phyloP scores from a whole-genome alignment of 1,284 basidiomycete species.

The Mycosarcoma mackinlayi region DNA sequence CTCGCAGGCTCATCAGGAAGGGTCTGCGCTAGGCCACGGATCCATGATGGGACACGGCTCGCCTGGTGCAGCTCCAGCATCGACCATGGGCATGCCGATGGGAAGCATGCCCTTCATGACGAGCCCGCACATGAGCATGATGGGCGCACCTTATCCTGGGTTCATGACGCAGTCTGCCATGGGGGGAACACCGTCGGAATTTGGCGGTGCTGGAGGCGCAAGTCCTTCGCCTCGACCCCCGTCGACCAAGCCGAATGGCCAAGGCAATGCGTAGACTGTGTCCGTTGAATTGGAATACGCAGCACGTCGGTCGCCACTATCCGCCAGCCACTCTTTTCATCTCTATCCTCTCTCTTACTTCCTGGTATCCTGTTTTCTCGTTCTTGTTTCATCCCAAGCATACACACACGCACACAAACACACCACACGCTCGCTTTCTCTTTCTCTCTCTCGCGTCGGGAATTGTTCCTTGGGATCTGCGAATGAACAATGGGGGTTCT shows the following conservation, averaged over 20 bases:
- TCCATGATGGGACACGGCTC: slow-evolving; percentile 37
- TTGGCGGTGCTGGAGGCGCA: slow-evolving; percentile 14
- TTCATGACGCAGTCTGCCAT: slow-evolving; percentile 35
- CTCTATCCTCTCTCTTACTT: background rate
- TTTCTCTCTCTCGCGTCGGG: too few species aligned
- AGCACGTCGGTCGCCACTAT: background rate
- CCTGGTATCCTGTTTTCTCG: too few species aligned
- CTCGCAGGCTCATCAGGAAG: slow-evolving; percentile 42
- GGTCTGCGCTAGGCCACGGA: slow-evolving; percentile 34
- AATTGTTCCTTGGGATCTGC: too few species aligned
- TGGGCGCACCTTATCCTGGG: slow-evolving; percentile 44
- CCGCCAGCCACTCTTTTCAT: background rate
- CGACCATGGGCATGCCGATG: slow-evolving; percentile 44
- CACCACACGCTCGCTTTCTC: too few species aligned
- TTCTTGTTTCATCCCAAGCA: too few species aligned
- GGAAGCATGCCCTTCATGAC: slow-evolving; percentile 50
- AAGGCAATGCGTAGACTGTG: slow-evolving; percentile 19
- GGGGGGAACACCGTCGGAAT: slow-evolving; percentile 29
- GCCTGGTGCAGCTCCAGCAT: slow-evolving; percentile 21
- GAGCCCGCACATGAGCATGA: slow-evolving; percentile 57
- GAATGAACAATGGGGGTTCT: too few species aligned
- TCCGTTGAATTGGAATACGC: too few species aligned
- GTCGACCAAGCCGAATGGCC: slow-evolving; percentile 38
- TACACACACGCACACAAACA: too few species aligned
- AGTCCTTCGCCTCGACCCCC: slow-evolving; percentile 18